A percentile compares a stretch with the other conserved stretches of the same genome.
Evolutionary conservation across 148 eudicot species (phyloP).

Genomic region (Chenopodium quinoa): DNA sequence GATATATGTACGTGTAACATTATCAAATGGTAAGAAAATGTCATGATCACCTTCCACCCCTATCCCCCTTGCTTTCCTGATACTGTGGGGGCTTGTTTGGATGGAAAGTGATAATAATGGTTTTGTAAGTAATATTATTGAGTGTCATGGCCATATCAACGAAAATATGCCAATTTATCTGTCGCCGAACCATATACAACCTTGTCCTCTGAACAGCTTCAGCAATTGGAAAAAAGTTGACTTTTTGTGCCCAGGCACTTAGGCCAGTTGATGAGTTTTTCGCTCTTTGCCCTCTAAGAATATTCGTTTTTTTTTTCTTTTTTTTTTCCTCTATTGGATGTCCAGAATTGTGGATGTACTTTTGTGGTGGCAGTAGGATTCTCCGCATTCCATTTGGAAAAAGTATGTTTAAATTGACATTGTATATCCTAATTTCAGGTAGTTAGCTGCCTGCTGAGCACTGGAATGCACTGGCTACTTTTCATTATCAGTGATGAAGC

Average conservation of each 20-base stretch:
- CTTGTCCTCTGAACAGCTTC: too few species aligned
- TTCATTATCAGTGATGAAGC: not conserved
- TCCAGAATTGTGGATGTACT: too few species aligned
- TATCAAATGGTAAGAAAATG: conserved; percentile 18
- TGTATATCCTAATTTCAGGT: not conserved
- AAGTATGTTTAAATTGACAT: not conserved
- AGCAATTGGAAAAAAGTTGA: not conserved
- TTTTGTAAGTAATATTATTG: not conserved
- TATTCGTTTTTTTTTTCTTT: too few species aligned
- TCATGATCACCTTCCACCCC: not conserved
- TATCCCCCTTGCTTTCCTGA: not conserved
- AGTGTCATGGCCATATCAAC: not conserved
- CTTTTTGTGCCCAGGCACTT: too few species aligned
- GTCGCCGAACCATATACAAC: not conserved
- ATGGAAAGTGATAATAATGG: not conserved
- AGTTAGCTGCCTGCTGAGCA: not conserved
- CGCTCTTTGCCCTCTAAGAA: too few species aligned
- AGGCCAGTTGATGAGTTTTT: too few species aligned
- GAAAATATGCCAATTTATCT: not conserved
- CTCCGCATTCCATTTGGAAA: not conserved
- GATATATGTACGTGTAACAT: not conserved
- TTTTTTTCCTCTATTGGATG: too few species aligned
- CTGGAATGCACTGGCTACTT: not conserved
- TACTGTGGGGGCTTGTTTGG: not conserved
- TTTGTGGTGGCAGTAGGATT: not conserved